Conservation (phyloP, 192 early-diverging fungal species). For the Coemansia sp. region DNA sequence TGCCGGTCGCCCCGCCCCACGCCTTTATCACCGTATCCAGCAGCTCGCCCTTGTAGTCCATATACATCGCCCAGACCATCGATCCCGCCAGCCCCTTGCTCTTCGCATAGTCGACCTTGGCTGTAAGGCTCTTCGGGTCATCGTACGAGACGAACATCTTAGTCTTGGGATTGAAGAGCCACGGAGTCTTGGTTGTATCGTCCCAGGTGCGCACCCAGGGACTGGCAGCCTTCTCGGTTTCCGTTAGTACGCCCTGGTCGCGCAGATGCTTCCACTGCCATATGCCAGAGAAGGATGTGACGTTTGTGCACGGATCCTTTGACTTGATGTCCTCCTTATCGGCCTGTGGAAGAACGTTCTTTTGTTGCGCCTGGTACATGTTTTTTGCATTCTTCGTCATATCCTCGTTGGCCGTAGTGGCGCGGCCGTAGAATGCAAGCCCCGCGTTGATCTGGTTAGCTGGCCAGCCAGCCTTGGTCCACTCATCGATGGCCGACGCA, state of each 20-base stretch:
- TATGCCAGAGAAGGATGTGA: constrained; percentile 53
- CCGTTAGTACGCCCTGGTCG: constrained; percentile 51
- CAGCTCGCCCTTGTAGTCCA: constrained; percentile 64
- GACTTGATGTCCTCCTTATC: constrained; percentile 57
- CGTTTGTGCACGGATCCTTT: constrained; percentile 53
- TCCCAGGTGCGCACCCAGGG: constrained; percentile 70
- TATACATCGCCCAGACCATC: constrained; percentile 69
- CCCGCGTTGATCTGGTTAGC: constrained; percentile 63
- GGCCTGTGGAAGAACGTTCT: constrained; percentile 44
- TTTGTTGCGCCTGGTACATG: constrained; percentile 27
- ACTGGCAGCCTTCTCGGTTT: constrained; percentile 16
- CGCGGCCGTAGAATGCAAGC: constrained; percentile 63
- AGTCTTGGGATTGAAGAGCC: constrained; percentile 65
- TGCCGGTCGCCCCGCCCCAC: background rate
- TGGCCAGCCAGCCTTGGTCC: constrained; percentile 62
- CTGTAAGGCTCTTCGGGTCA: constrained; percentile 60
- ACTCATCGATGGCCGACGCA: constrained; percentile 54
- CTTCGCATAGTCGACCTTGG: constrained; percentile 62
- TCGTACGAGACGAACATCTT: constrained; percentile 69
- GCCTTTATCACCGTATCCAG: constrained; percentile 21
- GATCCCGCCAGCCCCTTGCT: constrained; percentile 60
- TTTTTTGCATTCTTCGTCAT: constrained; percentile 27
- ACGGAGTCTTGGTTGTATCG: constrained; percentile 60
- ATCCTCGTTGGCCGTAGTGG: constrained; percentile 39
- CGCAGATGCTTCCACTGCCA: constrained; percentile 65